A percentile compares a stretch with the other conserved stretches of the same genome.
Evolutionary conservation across 2,329 filamentous ascomycete species (phyloP).

Genomic region (Dothideomycetes sp.): DNA sequence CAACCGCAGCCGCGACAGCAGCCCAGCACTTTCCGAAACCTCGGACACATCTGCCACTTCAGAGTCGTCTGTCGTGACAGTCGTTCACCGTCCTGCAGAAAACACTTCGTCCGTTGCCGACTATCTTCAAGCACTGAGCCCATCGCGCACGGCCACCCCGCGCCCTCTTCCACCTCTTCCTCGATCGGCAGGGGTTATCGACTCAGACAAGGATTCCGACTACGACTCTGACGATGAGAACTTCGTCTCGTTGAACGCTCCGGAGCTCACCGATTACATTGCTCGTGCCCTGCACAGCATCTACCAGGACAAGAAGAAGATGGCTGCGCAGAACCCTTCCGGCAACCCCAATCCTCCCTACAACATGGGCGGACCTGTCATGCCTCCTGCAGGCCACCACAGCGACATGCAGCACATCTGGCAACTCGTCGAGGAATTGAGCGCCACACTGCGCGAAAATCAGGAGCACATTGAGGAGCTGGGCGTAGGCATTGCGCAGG

Average conservation of each 20-base stretch:
- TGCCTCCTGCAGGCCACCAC: conserved; percentile 30
- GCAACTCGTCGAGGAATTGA: conserved; percentile 28
- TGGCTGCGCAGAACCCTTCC: conserved; percentile 16
- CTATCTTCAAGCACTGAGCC: conserved; percentile 1
- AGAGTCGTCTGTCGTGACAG: no score
- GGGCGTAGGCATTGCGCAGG: conserved; percentile 25
- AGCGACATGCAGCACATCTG: conserved; percentile 30
- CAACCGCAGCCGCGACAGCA: not conserved
- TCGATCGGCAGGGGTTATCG: no score
- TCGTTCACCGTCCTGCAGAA: no score
- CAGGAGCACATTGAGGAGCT: conserved; percentile 26
- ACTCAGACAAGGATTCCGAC: no score
- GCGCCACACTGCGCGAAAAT: conserved; percentile 27
- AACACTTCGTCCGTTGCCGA: no score
- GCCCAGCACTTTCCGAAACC: not conserved
- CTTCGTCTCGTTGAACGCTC: conserved; percentile 7
- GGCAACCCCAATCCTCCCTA: conserved; percentile 14
- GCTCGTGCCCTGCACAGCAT: not conserved
- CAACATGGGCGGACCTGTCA: conserved; percentile 19
- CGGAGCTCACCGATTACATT: conserved; percentile 1
- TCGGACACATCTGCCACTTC: conserved; percentile 3
- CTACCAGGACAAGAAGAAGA: conserved; percentile 6
- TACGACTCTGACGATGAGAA: not conserved
- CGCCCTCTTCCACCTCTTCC: conserved; percentile 3
- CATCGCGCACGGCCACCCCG: not conserved